Conservation (phyloP, 2,329 filamentous ascomycete species). For the Colletotrichum cereale region DNA sequence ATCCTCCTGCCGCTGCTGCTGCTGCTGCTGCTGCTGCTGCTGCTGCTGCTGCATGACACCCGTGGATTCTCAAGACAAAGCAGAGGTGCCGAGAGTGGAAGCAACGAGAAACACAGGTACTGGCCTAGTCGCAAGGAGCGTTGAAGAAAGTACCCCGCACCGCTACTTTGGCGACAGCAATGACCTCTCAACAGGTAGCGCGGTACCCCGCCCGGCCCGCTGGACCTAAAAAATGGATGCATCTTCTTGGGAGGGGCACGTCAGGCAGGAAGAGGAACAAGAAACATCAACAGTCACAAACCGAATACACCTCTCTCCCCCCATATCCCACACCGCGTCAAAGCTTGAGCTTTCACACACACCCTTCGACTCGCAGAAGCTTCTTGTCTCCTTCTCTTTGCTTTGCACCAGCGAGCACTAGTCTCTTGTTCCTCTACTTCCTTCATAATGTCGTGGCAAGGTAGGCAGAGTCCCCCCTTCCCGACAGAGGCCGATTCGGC, state of each 20-base stretch:
- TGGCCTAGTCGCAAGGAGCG: conserved; percentile 21
- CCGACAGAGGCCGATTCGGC: conserved; percentile 14
- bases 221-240: conserved; percentile 38
- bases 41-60: conserved; percentile 17
- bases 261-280: conserved; percentile 38
- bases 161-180: conserved; percentile 24
- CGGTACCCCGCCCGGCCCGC: conserved; percentile 38
- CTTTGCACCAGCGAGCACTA: conserved; percentile 39
- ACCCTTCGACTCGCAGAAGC: conserved; percentile 35
- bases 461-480: conserved; percentile 56
- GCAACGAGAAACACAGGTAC: conserved; percentile 36
- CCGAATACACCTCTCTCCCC: conserved; percentile 23
- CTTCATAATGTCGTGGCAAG: conserved; percentile 80
- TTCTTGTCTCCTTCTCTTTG: conserved; percentile 34
- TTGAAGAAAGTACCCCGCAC: conserved; percentile 38
- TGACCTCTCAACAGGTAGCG: conserved; percentile 34
- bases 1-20: background rate
- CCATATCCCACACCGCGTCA: conserved; percentile 40
- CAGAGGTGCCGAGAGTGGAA: conserved; percentile 36
- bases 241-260: conserved; percentile 33
- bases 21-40: background rate
- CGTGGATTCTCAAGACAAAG: conserved; percentile 27
- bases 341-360: conserved; percentile 32
- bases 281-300: conserved; percentile 39
- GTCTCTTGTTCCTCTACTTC: conserved; percentile 31